These are phyloP conservation scores for Pachyrhizus erosus DNA, from an alignment of 306 rosid species.

Conservation along the genomic window DNA sequence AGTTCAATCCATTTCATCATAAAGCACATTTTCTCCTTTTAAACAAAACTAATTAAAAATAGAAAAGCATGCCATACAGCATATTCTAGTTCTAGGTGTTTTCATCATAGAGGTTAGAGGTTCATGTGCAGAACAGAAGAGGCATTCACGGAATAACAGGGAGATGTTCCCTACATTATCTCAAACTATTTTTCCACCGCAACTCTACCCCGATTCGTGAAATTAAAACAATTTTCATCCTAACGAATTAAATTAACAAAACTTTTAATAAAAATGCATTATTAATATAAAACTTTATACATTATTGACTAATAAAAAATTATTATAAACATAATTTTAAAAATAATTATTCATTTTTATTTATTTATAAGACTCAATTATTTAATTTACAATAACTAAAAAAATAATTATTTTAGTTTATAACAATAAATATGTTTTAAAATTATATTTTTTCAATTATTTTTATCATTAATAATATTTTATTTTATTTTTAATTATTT, in stretches of 20 bases:
- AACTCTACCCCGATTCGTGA: neutral
- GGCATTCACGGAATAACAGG: conserved; percentile 45
- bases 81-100: neutral
- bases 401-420: too few relatives aligned
- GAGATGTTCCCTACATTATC: conserved; percentile 28
- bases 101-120: conserved; percentile 18
- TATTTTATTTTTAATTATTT: too few relatives aligned
- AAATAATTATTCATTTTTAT: too few relatives aligned
- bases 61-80: neutral
- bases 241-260: neutral
- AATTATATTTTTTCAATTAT: too few relatives aligned
- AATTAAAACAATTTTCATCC: neutral
- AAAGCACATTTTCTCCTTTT: neutral
- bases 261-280: too few relatives aligned
- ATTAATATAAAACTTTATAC: too few relatives aligned
- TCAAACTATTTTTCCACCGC: neutral
- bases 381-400: too few relatives aligned
- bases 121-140: conserved; percentile 51
- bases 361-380: too few relatives aligned
- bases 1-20: conserved; percentile 17
- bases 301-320: too few relatives aligned
- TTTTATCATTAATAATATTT: too few relatives aligned
- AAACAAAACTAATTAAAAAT: neutral
- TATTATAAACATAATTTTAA: too few relatives aligned
- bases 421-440: too few relatives aligned